Conservation (phyloP, 2,329 filamentous ascomycete species). For the Fusarium anthophilum region DNA sequence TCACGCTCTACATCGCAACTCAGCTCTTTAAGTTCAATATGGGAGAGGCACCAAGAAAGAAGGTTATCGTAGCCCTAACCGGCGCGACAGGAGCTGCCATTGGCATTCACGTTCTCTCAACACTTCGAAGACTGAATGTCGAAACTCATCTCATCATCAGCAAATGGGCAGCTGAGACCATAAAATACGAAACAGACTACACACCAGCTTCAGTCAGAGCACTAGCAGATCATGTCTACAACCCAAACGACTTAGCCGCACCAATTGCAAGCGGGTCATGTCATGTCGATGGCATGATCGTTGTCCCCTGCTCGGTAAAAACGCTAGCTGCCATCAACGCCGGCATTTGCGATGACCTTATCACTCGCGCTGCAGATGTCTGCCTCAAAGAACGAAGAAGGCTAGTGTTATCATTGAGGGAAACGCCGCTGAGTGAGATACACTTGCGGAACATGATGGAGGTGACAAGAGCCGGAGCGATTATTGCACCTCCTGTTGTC, state of each 20-base stretch:
- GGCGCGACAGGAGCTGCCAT: constrained; percentile 58
- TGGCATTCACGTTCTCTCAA: constrained; percentile 53
- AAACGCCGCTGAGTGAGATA: constrained; percentile 14
- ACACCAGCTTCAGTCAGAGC: constrained; percentile 46
- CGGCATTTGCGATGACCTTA: constrained; percentile 8
- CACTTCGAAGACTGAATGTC: constrained; percentile 53
- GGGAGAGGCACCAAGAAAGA: constrained; percentile 5
- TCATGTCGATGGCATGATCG: constrained; percentile 20
- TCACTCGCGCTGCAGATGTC: constrained; percentile 14
- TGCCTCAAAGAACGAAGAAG: constrained; percentile 10
- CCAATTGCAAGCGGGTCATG: constrained; percentile 11
- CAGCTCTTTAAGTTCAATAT: neutral
- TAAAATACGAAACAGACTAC: constrained; percentile 58
- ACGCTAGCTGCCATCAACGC: constrained; percentile 2
- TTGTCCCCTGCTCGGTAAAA: constrained; percentile 18
- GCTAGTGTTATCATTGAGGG: neutral
- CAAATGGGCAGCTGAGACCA: constrained; percentile 59
- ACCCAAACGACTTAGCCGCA: constrained; percentile 55
- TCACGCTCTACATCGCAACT: neutral
- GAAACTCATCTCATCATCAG: constrained; percentile 59
- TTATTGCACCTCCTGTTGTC: constrained; percentile 16
- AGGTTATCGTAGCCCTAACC: constrained; percentile 59
- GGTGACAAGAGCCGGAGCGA: constrained; percentile 2
- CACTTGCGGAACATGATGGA: constrained; percentile 22
- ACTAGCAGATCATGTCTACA: constrained; percentile 52